Evolutionary conservation across 1,284 basidiomycete species (phyloP), one percentile per base, ranked within the genome.

Genomic region (Sanghuangporus baumii): DNA sequence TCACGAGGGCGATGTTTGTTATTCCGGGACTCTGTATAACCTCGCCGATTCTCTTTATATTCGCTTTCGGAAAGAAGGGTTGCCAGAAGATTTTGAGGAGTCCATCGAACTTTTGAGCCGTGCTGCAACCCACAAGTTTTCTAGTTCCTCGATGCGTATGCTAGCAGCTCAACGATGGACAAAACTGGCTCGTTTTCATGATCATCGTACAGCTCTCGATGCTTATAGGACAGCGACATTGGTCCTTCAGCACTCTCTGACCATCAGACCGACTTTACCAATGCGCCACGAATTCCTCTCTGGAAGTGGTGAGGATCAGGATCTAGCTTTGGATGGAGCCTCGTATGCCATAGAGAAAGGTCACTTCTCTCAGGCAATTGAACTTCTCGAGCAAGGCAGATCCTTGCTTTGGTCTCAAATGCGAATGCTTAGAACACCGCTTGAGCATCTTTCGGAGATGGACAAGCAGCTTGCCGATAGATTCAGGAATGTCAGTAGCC

Each of bases 341-440:
- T 52, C 58, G 26, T 60, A 37, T 37, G 58, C 58, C 14, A 50
- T 52, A 36, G 47, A 51, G n/a, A 12, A 16, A 20, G 40, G 26
- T 16, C 16, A 4, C 26, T 6, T 52, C 8, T n/a, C 6, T 5
- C 1, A 37, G 16, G 58, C 58, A 7, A 48, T 60, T 1, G 58
- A 51, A 34, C n/a, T 60, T 6, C 47, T 60, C 16, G 58, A 60
- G 58, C 58, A 60, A 20, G 58, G 58, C 37, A 60, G 47, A 26
- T 48, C 20, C 8, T 38, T 60, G 36, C n/a, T 50, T 6, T 60
- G 58, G 58, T 51, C 58, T 16, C 47, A 60, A 12, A 36, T 60
- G 36, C 37, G 47, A 16, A 18, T 47, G 18, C 34, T 60, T 34
- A 34, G 58, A 16, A 54, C 46, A 20, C 14, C 40, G 20, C 18